Conservation (phyloP, 768 basidiomycete genomes). For the Rhizopogon vesiculosus region DNA sequence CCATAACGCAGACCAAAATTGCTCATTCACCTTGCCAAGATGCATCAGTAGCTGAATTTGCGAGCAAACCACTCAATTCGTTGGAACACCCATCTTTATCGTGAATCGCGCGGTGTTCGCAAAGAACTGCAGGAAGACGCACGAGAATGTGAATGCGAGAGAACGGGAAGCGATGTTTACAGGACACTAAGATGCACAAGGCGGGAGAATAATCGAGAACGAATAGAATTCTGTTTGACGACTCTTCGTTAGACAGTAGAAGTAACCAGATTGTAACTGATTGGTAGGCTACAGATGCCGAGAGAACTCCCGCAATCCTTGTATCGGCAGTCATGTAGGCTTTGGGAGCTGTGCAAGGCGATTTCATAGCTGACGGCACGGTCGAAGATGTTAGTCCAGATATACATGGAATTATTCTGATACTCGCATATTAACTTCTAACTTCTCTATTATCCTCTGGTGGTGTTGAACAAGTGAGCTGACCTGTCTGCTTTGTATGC, state of each 20-base stretch:
- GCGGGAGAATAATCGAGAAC: conserved; percentile 24
- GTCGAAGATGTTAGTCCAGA: conserved; percentile 65
- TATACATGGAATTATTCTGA: not conserved
- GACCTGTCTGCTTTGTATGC: conserved; percentile 61
- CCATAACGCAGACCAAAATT: conserved; percentile 35
- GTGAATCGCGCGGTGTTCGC: conserved; percentile 71
- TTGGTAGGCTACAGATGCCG: conserved; percentile 49
- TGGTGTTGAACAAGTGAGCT: conserved; percentile 63
- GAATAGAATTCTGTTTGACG: conserved; percentile 1
- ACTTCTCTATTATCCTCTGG: conserved; percentile 79
- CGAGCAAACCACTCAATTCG: conserved; percentile 47
- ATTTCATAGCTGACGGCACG: conserved; percentile 63
- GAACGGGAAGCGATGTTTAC: conserved; percentile 69
- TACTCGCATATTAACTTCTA: conserved; percentile 22
- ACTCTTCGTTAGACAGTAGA: conserved; percentile 53
- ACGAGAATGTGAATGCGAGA: conserved; percentile 45
- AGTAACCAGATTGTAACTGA: conserved; percentile 64
- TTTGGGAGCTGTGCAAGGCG: conserved; percentile 65
- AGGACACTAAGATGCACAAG: conserved; percentile 83
- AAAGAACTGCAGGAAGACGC: conserved; percentile 71
- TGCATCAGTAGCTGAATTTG: conserved; percentile 47
- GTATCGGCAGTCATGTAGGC: conserved; percentile 81
- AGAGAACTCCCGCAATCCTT: conserved; percentile 57
- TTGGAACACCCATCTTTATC: conserved; percentile 76
- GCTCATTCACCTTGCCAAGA: conserved; percentile 41